Conservation (phyloP, 805 yeast species). For the Metschnikowia matae region DNA sequence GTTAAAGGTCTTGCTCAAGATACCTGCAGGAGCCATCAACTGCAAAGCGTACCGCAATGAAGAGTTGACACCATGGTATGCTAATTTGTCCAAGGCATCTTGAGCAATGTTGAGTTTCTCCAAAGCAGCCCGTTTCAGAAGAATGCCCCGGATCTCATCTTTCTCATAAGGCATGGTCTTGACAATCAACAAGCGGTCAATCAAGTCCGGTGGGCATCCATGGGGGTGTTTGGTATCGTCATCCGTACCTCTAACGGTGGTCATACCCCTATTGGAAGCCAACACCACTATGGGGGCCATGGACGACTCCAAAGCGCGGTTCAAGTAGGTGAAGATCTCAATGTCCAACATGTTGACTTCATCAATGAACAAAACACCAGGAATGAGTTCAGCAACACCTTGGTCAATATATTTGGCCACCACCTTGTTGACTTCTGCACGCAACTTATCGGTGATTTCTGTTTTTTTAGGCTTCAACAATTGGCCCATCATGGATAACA, state of each 20-base stretch:
- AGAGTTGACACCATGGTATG: conserved; percentile 68
- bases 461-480: conserved; percentile 93
- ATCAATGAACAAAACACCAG: conserved; percentile 96
- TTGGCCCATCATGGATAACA: conserved; percentile 95
- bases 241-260: conserved; percentile 85
- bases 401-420: conserved; percentile 95
- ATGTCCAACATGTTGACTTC: conserved; percentile 98
- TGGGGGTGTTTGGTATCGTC: conserved; percentile 85
- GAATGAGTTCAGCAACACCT: conserved; percentile 96
- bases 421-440: conserved; percentile 91
- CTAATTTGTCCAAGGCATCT: conserved; percentile 72
- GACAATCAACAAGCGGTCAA: conserved; percentile 87
- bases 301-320: conserved; percentile 86
- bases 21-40: conserved; percentile 84
- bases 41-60: conserved; percentile 92
- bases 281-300: conserved; percentile 93
- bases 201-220: conserved; percentile 92
- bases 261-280: conserved; percentile 94
- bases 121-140: conserved; percentile 74
- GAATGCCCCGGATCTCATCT: conserved; percentile 77
- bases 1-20: conserved; percentile 69
- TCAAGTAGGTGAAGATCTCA: conserved; percentile 92
- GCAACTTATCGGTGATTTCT: conserved; percentile 91
- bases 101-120: conserved; percentile 64
- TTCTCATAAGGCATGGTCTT: conserved; percentile 85